Base-by-base conservation (phyloP, 306 rosid genomes). In the Glycine latifolia region DNA sequence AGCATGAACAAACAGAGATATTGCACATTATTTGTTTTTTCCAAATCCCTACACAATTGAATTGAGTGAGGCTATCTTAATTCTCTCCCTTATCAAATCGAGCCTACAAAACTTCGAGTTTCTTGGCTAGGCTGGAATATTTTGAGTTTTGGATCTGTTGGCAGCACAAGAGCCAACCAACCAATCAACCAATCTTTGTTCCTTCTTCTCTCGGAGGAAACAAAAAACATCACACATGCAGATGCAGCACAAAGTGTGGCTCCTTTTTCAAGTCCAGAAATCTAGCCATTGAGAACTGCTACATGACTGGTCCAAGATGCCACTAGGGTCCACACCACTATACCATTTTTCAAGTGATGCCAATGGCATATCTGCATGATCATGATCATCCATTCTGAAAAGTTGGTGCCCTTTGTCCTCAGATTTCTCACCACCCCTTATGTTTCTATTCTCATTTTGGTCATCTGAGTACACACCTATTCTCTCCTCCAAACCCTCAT, bases 291-390 rank as follows among this genome's bases (percentile, higher is more conserved):
- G 90, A 69, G 89, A 87, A 71, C 86, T 79, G 84, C 84, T 84
- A 35, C 88, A 89, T 20, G 85, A 59, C 10, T 89, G 91, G 87
- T 88, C 90, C 50, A 86, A 81, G 49, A 85, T 59, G 67, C 85
- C 85, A 70, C 86, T 83, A 9, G 88, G 82, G 62, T 90, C 94
- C 37, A 81, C 86, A 74, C 71, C 76, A 74, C 71, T 80, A 62
- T 85, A 84, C 97, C 91, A 94, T 82, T 76, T 90, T 12, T 89
- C 94, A 55, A 85, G 87, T 60, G 92, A 76, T 73, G 87, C 79
- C 49, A 86, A 81, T 2, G 84, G 87, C 48, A 80, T 85, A 76
- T 79, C 90, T 16, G 43, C 82, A 49, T 80, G 82, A 39, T 39
- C 44, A 4, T 39, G 44, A 39, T 39, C 44, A 48, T 73, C 67